These are phyloP conservation scores for Rhynchosporium agropyri DNA, from an alignment of 2,329 filamentous ascomycete species.

Conservation along the genomic window DNA sequence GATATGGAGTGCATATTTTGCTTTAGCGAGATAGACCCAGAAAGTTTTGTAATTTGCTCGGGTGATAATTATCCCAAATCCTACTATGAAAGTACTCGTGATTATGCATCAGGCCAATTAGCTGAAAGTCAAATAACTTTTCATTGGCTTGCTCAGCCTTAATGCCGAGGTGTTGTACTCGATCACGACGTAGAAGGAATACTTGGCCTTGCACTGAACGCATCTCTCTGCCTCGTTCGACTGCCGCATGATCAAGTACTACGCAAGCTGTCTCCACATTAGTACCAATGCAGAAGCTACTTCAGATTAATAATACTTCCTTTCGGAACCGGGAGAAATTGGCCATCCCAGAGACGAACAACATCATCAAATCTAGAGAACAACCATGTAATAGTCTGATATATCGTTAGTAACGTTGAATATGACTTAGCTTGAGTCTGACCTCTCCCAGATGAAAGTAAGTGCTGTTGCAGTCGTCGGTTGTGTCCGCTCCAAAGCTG, in stretches of 20 bases:
- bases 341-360: slow-evolving; percentile 14
- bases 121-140: too few relatives aligned
- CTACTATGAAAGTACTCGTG: too few relatives aligned
- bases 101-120: too few relatives aligned
- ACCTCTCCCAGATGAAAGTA: slow-evolving; percentile 11
- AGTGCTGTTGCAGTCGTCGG: slow-evolving; percentile 9
- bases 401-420: slow-evolving; percentile 16
- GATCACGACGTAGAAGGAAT: too few relatives aligned
- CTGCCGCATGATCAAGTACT: background rate
- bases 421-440: slow-evolving; percentile 7
- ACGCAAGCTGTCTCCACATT: background rate
- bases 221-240: background rate
- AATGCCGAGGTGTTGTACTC: too few relatives aligned
- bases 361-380: slow-evolving; percentile 21
- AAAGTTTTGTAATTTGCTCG: too few relatives aligned
- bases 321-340: slow-evolving; percentile 20
- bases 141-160: too few relatives aligned
- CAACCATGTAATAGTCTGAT: slow-evolving; percentile 22
- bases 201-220: too few relatives aligned
- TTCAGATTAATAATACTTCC: slow-evolving; percentile 19
- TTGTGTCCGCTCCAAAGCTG: slow-evolving; percentile 15
- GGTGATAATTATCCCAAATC: too few relatives aligned
- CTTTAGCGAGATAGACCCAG: too few relatives aligned
- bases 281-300: background rate
- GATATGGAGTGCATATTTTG: too few relatives aligned